A percentile compares a stretch with the other conserved stretches of the same genome.
Evolutionary conservation across 352 stramenopile species (phyloP).

Genomic region (Phytophthora lateralis): DNA sequence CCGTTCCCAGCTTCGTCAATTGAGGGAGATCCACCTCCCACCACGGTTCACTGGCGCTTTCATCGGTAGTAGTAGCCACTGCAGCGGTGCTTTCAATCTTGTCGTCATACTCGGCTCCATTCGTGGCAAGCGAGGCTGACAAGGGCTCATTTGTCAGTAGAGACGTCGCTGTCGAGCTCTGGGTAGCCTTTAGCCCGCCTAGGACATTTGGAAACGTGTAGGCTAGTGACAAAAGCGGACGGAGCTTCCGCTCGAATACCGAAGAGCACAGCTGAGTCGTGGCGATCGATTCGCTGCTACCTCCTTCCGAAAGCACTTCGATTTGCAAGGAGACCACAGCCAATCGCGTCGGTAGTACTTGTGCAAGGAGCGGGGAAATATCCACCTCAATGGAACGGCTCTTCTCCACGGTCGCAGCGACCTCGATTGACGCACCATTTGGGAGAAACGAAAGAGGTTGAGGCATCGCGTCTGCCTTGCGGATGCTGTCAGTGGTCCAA

Average conservation of each 20-base stretch:
- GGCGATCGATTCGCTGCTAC: constrained; percentile 27
- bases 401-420: constrained; percentile 51
- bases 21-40: constrained; percentile 56
- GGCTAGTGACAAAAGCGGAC: constrained; percentile 44
- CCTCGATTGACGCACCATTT: constrained; percentile 32
- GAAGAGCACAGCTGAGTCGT: constrained; percentile 71
- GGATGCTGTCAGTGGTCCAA: constrained; percentile 47
- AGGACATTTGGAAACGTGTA: constrained; percentile 63
- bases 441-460: constrained; percentile 31
- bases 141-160: constrained; percentile 3
- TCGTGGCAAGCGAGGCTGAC: constrained; percentile 33
- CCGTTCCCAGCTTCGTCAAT: constrained; percentile 48
- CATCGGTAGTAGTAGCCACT: constrained; percentile 27
- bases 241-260: constrained; percentile 57
- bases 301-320: constrained; percentile 46
- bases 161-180: constrained; percentile 47
- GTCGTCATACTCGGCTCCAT: constrained; percentile 30
- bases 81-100: constrained; percentile 5
- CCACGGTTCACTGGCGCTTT: constrained; percentile 50
- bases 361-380: constrained; percentile 47
- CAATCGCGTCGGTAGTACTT: constrained; percentile 45
- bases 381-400: constrained; percentile 56
- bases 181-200: constrained; percentile 13
- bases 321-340: constrained; percentile 57
- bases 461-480: constrained; percentile 3